Evolutionary conservation across 495 filamentous ascomycete species (phyloP), one percentile per base, ranked within the genome.

Genomic region (Penicillium roqueforti): DNA sequence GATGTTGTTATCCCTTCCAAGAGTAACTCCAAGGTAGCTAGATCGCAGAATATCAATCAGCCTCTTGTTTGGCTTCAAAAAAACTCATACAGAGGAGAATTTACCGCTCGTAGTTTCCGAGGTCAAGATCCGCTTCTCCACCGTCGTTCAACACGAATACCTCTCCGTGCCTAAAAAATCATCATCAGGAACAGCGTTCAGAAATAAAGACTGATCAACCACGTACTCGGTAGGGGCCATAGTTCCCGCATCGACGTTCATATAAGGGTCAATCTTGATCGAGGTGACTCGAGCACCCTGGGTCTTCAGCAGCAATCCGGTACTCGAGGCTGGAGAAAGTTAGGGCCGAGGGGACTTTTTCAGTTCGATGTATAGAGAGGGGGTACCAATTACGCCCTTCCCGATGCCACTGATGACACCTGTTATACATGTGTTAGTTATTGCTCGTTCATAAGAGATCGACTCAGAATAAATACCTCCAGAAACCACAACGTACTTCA

Each of bases 41-140:
- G 2, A 25, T 2, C n/a, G 1, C 16, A 23, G 4, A 26, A 34
- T 22, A 52, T 26, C 29, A 22, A 92, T 97, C 71, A 97, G 93
- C 66, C 95, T 96, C 73, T 93, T 88, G 18, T 83, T 74, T 6
- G 79, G 86, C 22, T 29, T 13, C 18, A 1, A 23, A 25, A 3
- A 11, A 31, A 26, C n/a, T 3, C 16, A 95, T 78, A 10, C 83
- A 86, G 51, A 88, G 78, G 56, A 83, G 79, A 41, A 89, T 80
- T 60, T 88, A 89, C 19, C 91, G 79, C 72, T 97, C 92, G 69
- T 98, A 98, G 75, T 97, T 97, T 38, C 93, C 93, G 18, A 98
- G 81, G 69, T 98, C 93, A 10, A 98, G 81, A 70, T 98, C 93
- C 46, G 84, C 82, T 72, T 95, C 90, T 50, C 86, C 88, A 44